Evolutionary conservation across 1,284 basidiomycete species (phyloP).

Genomic region (Xanthoconium separans): DNA sequence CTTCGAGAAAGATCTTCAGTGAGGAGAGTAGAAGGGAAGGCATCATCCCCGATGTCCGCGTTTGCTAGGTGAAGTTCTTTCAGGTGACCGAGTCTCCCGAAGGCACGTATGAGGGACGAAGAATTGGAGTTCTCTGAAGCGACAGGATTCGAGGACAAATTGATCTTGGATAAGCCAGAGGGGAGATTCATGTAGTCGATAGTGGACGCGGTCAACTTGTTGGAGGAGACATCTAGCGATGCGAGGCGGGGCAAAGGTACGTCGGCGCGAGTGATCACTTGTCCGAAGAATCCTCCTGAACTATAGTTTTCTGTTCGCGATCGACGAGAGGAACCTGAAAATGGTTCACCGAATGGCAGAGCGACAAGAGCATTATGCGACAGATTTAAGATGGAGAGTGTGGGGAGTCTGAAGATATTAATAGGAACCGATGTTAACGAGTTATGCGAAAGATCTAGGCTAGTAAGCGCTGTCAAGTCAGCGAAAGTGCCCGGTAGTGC

Average conservation of each 20-base stretch:
- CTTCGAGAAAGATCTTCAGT: slow-evolving; percentile 20
- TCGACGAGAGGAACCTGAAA: slow-evolving; percentile 25
- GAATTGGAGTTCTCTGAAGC: slow-evolving; percentile 31
- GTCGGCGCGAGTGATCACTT: slow-evolving; percentile 57
- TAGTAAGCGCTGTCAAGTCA: slow-evolving; percentile 61
- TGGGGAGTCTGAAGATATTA: slow-evolving; percentile 65
- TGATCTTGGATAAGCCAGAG: slow-evolving; percentile 43
- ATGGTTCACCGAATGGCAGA: slow-evolving; percentile 63
- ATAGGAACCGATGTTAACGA: slow-evolving; percentile 56
- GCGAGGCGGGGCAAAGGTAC: slow-evolving; percentile 62
- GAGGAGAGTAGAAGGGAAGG: slow-evolving; percentile 50
- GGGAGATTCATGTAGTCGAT: slow-evolving; percentile 57
- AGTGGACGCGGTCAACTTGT: slow-evolving; percentile 51
- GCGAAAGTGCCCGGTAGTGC: slow-evolving; percentile 61
- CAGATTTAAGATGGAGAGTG: slow-evolving; percentile 62
- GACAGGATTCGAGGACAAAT: slow-evolving; percentile 57
- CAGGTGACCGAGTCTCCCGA: slow-evolving; percentile 51
- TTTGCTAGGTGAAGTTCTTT: slow-evolving; percentile 57
- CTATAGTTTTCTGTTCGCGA: slow-evolving; percentile 31
- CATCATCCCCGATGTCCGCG: slow-evolving; percentile 57
- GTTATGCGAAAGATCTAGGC: slow-evolving; percentile 72
- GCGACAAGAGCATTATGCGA: slow-evolving; percentile 64
- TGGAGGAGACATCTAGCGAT: slow-evolving; percentile 60
- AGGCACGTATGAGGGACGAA: slow-evolving; percentile 29
- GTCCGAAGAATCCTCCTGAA: slow-evolving; percentile 59